These are phyloP conservation scores for Dentipellis sp. DNA, from an alignment of 768 basidiomycete species.

Conservation along the genomic window DNA sequence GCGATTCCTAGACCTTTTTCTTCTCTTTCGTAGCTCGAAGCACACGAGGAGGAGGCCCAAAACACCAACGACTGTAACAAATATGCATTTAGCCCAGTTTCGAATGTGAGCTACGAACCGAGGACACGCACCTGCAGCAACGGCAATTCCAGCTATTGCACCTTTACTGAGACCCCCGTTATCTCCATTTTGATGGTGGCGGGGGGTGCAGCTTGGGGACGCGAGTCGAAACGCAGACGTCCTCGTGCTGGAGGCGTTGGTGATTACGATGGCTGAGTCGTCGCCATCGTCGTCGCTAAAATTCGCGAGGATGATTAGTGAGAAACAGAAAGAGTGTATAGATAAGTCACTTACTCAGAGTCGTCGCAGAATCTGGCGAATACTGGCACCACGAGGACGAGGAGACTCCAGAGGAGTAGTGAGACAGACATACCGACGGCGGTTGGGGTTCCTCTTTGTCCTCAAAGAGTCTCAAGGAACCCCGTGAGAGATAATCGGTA, in stretches of 20 bases:
- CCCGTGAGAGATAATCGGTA: no score
- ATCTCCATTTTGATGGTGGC: neutral
- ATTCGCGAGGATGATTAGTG: neutral
- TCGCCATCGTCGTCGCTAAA: slow-evolving; percentile 8
- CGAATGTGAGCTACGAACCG: no score
- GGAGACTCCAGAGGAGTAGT: neutral
- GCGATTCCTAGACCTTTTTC: neutral
- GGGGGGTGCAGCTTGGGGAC: no score
- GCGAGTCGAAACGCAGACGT: neutral
- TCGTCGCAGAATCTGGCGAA: neutral
- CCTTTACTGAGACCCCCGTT: slow-evolving; percentile 8
- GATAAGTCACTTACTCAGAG: neutral
- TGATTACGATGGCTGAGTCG: neutral
- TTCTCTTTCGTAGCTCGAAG: no score
- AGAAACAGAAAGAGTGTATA: neutral
- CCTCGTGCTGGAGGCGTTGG: slow-evolving; percentile 3
- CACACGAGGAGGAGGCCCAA: no score
- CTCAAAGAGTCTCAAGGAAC: no score
- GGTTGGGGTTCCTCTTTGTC: no score
- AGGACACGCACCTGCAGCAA: slow-evolving; percentile 17
- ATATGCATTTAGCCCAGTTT: no score
- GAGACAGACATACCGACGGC: neutral
- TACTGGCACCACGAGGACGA: neutral
- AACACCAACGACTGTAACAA: no score
- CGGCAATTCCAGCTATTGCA: slow-evolving; percentile 19